These are phyloP conservation scores for Dichotomopilus funicola DNA, from an alignment of 2,329 filamentous ascomycete genomes.

Conservation along the genomic window DNA sequence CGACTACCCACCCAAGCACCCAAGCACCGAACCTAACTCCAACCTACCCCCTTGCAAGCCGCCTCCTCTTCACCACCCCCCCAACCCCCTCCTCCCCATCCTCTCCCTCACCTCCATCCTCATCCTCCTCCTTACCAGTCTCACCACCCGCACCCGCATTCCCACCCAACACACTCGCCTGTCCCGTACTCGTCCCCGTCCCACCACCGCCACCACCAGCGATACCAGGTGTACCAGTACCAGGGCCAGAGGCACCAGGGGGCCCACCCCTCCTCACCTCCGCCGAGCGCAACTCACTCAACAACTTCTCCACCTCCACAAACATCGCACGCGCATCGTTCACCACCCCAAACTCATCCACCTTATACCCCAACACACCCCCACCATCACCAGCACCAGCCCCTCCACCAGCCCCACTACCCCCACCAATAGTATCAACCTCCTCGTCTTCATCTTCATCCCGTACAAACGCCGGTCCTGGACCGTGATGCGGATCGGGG, in stretches of 20 bases:
- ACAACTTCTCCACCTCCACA: conserved; percentile 71
- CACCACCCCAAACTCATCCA: conserved; percentile 80
- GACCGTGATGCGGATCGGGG: conserved; percentile 66
- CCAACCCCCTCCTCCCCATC: conserved; percentile 3
- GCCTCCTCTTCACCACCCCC: conserved; percentile 17
- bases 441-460: conserved; percentile 34
- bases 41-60: conserved; percentile 9
- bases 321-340: conserved; percentile 88
- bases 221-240: conserved; percentile 2
- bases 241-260: conserved; percentile 24
- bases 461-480: conserved; percentile 53
- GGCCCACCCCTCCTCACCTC: conserved; percentile 50
- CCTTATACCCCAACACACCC: conserved; percentile 52
- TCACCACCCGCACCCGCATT: conserved; percentile 1
- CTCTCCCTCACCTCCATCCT: conserved; percentile 11
- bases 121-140: conserved; percentile 11
- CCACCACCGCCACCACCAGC: conserved; percentile 20
- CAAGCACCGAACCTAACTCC: neutral
- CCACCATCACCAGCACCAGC: neutral
- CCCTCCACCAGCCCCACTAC: neutral
- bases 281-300: conserved; percentile 68
- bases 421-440: conserved; percentile 9
- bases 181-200: conserved; percentile 7
- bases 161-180: conserved; percentile 6
- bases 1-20: neutral